phyloP scores from a whole-genome alignment of 2,329 filamentous ascomycete species.

The Paecilomyces sp. region DNA sequence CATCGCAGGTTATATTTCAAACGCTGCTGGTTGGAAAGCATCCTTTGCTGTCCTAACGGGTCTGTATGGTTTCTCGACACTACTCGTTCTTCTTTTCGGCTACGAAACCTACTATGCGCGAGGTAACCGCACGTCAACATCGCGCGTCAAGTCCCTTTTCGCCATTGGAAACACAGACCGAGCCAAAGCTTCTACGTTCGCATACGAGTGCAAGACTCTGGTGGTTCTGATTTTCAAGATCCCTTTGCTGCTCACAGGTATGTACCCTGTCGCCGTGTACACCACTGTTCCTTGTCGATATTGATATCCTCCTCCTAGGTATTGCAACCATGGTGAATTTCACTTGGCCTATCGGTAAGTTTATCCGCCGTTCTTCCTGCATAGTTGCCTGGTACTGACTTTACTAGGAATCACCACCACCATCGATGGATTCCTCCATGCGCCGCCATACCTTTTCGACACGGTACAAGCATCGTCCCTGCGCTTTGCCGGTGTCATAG shows the following conservation, averaged over 20 bases:
- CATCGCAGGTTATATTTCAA: slow-evolving; percentile 30
- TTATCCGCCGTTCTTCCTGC: not conserved
- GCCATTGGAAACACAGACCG: slow-evolving; percentile 23
- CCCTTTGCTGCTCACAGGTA: slow-evolving; percentile 21
- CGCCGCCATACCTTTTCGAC: slow-evolving; percentile 27
- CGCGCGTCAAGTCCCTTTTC: slow-evolving; percentile 19
- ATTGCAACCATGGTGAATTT: slow-evolving; percentile 29
- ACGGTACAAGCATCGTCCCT: slow-evolving; percentile 28
- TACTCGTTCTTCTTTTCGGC: slow-evolving; percentile 25
- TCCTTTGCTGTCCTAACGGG: slow-evolving; percentile 28
- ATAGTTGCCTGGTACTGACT: not conserved
- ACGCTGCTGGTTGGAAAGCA: slow-evolving; percentile 18
- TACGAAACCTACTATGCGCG: slow-evolving; percentile 26
- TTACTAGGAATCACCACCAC: slow-evolving; percentile 26
- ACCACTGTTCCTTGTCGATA: not conserved
- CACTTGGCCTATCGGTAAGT: slow-evolving; percentile 29
- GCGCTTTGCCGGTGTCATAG: slow-evolving; percentile 29
- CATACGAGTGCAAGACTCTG: slow-evolving; percentile 15
- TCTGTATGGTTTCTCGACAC: slow-evolving; percentile 28
- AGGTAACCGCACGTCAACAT: slow-evolving; percentile 5
- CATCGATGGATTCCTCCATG: slow-evolving; percentile 24
- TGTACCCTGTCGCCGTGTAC: not conserved
- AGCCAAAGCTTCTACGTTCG: slow-evolving; percentile 17
- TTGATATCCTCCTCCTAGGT: slow-evolving; percentile 5
- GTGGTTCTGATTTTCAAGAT: slow-evolving; percentile 22